phyloP scores from a whole-genome alignment of 2,329 filamentous ascomycete genomes.

The Knoxdaviesia capensis region DNA sequence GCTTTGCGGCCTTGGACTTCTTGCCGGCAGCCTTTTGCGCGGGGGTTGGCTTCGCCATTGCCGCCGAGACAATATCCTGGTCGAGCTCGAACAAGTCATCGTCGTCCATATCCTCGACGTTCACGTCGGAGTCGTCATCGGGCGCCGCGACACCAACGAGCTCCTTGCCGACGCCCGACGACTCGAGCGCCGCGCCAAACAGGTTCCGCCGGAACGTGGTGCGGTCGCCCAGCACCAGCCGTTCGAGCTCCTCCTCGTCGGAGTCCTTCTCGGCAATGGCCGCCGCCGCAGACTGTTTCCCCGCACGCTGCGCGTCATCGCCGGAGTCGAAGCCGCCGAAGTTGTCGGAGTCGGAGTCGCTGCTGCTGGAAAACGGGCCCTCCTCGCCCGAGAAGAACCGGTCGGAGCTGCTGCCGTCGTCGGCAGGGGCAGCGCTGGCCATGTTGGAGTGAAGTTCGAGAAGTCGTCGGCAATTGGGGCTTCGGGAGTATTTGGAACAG shows the following conservation, averaged over 20 bases:
- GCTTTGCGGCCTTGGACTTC: slow-evolving; percentile 5
- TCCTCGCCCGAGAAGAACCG: slow-evolving; percentile 5
- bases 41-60: slow-evolving; percentile 14
- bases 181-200: slow-evolving; percentile 21
- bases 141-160: slow-evolving; percentile 16
- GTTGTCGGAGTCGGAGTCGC: slow-evolving; percentile 5
- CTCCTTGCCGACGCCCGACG: slow-evolving; percentile 12
- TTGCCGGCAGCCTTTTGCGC: slow-evolving; percentile 5
- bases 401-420: neutral
- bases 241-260: slow-evolving; percentile 70
- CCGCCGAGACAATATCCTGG: slow-evolving; percentile 23
- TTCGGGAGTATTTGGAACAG: neutral
- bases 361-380: slow-evolving; percentile 10
- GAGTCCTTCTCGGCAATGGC: slow-evolving; percentile 46
- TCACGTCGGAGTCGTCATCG: slow-evolving; percentile 27
- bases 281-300: slow-evolving; percentile 2
- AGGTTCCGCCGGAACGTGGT: slow-evolving; percentile 63
- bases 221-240: slow-evolving; percentile 71
- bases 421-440: neutral
- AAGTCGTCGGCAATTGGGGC: neutral
- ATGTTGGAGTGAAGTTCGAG: neutral
- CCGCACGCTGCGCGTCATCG: slow-evolving; percentile 7
- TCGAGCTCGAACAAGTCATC: slow-evolving; percentile 75
- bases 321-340: slow-evolving; percentile 12
- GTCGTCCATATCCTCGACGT: slow-evolving; percentile 48